Conservation (phyloP, 2,329 filamentous ascomycete species). For the Diaporthe vexans region DNA sequence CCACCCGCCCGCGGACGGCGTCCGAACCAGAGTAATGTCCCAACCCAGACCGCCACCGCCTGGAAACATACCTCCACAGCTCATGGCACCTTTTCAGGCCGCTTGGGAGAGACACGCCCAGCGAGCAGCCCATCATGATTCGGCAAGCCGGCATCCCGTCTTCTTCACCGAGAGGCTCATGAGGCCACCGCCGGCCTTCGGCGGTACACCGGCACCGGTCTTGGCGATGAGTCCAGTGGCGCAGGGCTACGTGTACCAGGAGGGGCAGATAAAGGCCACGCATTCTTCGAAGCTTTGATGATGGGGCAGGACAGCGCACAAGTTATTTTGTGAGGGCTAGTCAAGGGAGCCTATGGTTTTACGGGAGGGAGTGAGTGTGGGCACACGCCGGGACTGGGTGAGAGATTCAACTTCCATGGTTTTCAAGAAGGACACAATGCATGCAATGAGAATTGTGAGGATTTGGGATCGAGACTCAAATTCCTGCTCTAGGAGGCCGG, state of each 20-base stretch:
- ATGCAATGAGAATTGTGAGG: neutral
- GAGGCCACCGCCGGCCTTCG: conserved; percentile 62
- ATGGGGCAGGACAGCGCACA: conserved; percentile 40
- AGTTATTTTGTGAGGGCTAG: neutral
- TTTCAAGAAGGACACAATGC: neutral
- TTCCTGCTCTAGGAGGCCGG: neutral
- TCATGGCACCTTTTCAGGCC: conserved; percentile 44
- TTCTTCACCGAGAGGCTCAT: conserved; percentile 79
- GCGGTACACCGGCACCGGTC: conserved; percentile 40
- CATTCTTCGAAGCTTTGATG: conserved; percentile 57
- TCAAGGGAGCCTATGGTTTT: neutral
- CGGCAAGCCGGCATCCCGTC: conserved; percentile 77
- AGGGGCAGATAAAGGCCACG: conserved; percentile 51
- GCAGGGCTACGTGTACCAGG: conserved; percentile 72
- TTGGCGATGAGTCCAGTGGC: conserved; percentile 64
- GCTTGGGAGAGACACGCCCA: conserved; percentile 47
- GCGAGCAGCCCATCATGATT: conserved; percentile 57
- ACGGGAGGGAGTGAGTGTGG: neutral
- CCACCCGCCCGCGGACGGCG: neutral
- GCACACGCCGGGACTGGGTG: no score
- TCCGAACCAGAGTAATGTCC: conserved; percentile 28
- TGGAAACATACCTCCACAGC: conserved; percentile 39
- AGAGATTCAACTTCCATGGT: neutral
- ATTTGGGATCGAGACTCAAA: neutral
- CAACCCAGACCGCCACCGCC: conserved; percentile 34